Evolutionary conservation across 2,329 filamentous ascomycete genomes (phyloP), one percentile per base, ranked within the genome.

Genomic region (Dactylellina haptotyla): DNA sequence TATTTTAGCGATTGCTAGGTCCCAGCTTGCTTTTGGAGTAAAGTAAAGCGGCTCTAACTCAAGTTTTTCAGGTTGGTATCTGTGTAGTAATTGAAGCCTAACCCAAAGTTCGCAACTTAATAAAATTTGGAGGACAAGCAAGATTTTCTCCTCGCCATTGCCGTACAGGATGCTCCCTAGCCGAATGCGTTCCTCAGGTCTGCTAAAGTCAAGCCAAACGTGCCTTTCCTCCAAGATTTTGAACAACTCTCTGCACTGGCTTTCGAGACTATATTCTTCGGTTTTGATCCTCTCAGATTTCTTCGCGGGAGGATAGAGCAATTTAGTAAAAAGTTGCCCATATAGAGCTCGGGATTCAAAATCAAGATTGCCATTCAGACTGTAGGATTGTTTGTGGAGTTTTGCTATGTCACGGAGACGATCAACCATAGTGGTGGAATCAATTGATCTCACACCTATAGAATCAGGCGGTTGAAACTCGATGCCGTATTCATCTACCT

Each of bases 171-270:
- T 84, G 80, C 91, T 89, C 4, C 90, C 90, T 0, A 92, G 82
- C 10, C 89, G 84, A 67, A 92, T 89, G 37, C 90, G 85, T 89
- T 89, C 92, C 78, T 92, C 89, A 4, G 92, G 87, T 30, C 88
- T 84, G 18, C 88, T 89, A 76, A 92, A 90, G 80, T 92, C 89
- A 57, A 90, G 85, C 90, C 90, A 92, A 48, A 90, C 85, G 64
- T 89, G 88, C 61, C 87, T 84, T 5, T 86, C 82, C 0, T 85
- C 86, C 46, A 92, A 83, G 8, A 89, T 85, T 78, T 87, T 87
- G 48, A 92, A 84, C 16, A 92, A 81, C 2, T 87, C 86, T 76
- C 88, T 84, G 64, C 92, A 91, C 78, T 92, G 90, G 34, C 90
- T 87, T 45, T 88, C 84, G 18, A 92, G 82, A 61, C 89, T 86